Conservation (phyloP, 345 rosid species). For the Rhizophora mangle region DNA sequence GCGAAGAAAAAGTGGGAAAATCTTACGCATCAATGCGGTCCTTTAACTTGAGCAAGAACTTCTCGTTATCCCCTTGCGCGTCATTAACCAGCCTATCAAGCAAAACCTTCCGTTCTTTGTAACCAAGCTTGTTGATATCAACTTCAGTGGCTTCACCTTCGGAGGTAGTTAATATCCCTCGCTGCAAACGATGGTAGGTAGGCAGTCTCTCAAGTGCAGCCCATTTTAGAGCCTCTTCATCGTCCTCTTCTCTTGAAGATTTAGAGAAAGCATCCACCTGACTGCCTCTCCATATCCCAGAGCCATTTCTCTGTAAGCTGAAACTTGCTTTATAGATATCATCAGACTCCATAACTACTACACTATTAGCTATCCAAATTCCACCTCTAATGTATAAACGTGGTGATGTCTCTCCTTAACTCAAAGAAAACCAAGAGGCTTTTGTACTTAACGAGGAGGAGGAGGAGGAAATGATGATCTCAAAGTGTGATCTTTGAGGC, state of each 20-base stretch:
- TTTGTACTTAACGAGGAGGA: no score
- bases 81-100: constrained; percentile 17
- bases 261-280: constrained; percentile 3
- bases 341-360: constrained; percentile 10
- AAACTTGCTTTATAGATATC: constrained; percentile 12
- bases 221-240: constrained; percentile 51
- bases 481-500: no score
- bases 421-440: no score
- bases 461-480: no score
- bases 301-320: constrained; percentile 8
- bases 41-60: constrained; percentile 21
- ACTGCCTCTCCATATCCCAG: constrained; percentile 12
- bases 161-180: constrained; percentile 33
- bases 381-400: no score
- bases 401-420: no score
- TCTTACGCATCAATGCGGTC: constrained; percentile 19
- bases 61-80: constrained; percentile 20
- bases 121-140: constrained; percentile 26
- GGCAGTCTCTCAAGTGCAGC: constrained; percentile 53
- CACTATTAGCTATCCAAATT: no score
- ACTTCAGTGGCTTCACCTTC: constrained; percentile 12
- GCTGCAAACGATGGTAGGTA: constrained; percentile 38
- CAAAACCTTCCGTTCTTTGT: constrained; percentile 13
- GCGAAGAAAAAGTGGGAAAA: neutral
- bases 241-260: constrained; percentile 26